phyloP scores from a whole-genome alignment of 257 asterid species.

The Lithospermum erythrorhizon region DNA sequence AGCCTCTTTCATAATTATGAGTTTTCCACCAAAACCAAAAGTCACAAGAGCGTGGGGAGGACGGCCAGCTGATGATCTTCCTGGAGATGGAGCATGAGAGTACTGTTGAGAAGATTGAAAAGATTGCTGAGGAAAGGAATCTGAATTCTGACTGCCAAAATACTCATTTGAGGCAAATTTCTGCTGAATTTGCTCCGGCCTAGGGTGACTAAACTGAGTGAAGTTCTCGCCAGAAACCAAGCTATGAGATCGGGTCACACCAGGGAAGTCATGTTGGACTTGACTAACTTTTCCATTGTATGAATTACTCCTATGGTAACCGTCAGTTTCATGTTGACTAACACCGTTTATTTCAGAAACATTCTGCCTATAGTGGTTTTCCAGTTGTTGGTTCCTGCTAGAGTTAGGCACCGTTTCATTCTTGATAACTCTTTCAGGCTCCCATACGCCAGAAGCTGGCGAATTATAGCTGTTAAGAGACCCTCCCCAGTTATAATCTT shows the following conservation, averaged over 20 bases:
- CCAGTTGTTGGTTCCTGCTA: conserved; percentile 24
- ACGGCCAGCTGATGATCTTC: conserved; percentile 84
- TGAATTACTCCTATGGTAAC: conserved; percentile 26
- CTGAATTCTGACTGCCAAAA: conserved; percentile 33
- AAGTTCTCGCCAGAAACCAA: conserved; percentile 29
- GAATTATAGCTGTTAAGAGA: conserved; percentile 34
- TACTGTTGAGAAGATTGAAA: conserved; percentile 40
- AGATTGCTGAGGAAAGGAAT: conserved; percentile 41
- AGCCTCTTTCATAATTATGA: conserved; percentile 59
- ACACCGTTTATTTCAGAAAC: no score
- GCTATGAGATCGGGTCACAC: conserved; percentile 26
- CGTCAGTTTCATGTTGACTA: conserved; percentile 20
- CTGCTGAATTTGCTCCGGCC: conserved; percentile 34
- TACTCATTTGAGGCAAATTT: conserved; percentile 34
- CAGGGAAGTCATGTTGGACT: conserved; percentile 28
- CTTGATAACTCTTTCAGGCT: conserved; percentile 26
- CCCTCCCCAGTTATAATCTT: conserved; percentile 36
- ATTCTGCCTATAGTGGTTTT: no score
- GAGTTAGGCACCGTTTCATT: conserved; percentile 26
- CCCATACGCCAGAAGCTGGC: conserved; percentile 34
- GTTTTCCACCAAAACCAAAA: conserved; percentile 96
- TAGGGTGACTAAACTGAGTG: conserved; percentile 38
- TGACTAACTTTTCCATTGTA: conserved; percentile 29
- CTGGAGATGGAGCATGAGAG: conserved; percentile 43
- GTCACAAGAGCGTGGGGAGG: conserved; percentile 91